Evolutionary conservation across 169 alveolate species (phyloP).

Genomic region (Eimeria falciformis): DNA sequence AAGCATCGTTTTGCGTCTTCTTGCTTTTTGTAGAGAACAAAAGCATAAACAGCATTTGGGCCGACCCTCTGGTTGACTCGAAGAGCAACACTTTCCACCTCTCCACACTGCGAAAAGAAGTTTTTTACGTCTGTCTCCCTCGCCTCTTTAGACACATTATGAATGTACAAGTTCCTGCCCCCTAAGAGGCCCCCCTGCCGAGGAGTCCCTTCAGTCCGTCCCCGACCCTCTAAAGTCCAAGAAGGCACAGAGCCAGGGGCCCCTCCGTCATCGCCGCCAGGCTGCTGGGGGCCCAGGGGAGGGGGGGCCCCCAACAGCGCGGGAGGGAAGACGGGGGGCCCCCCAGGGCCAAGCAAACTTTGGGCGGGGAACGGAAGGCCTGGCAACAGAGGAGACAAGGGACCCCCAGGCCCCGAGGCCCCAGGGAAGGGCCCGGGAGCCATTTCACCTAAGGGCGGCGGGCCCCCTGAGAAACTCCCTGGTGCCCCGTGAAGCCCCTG

Average conservation of each 20-base stretch:
- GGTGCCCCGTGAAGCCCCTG: slow-evolving; percentile 61
- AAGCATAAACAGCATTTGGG: slow-evolving; percentile 67
- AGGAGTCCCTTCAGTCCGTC: slow-evolving; percentile 54
- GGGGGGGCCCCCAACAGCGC: slow-evolving; percentile 41
- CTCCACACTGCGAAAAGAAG: slow-evolving; percentile 75
- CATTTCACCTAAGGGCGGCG: slow-evolving; percentile 58
- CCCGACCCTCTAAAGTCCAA: slow-evolving; percentile 68
- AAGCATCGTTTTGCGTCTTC: slow-evolving; percentile 76
- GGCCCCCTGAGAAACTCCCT: slow-evolving; percentile 58
- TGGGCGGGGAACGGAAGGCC: slow-evolving; percentile 57
- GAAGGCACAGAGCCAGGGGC: slow-evolving; percentile 47
- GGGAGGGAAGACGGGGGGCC: slow-evolving; percentile 41
- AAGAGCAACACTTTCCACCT: slow-evolving; percentile 70
- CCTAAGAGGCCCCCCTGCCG: slow-evolving; percentile 55
- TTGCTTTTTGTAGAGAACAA: slow-evolving; percentile 67
- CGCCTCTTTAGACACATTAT: slow-evolving; percentile 76
- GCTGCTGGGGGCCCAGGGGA: background rate
- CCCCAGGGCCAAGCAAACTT: background rate
- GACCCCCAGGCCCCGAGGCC: slow-evolving; percentile 37
- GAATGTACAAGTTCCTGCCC: slow-evolving; percentile 76
- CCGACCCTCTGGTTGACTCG: slow-evolving; percentile 73
- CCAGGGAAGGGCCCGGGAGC: slow-evolving; percentile 51
- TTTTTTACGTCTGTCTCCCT: slow-evolving; percentile 64
- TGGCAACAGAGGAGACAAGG: slow-evolving; percentile 56
- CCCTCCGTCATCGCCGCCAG: slow-evolving; percentile 32